Conservation (phyloP, 805 yeast genomes). For the Torulaspora delbrueckii region DNA sequence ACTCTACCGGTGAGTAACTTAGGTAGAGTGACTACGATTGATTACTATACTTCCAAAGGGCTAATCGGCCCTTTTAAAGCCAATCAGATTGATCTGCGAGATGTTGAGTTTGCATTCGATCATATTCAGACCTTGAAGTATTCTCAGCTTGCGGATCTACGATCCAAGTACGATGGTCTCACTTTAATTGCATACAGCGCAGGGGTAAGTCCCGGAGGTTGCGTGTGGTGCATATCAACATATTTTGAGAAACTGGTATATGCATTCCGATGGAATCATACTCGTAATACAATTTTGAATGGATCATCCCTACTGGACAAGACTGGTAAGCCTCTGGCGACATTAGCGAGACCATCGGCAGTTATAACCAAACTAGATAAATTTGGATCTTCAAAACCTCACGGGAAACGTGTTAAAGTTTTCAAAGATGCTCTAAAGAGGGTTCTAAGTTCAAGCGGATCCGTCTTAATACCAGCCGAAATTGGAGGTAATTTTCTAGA, state of each 20-base stretch:
- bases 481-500: conserved; percentile 80
- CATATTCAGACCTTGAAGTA: conserved; percentile 64
- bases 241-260: conserved; percentile 77
- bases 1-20: conserved; percentile 86
- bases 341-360: conserved; percentile 72
- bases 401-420: conserved; percentile 57
- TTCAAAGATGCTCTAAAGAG: conserved; percentile 63
- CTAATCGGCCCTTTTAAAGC: conserved; percentile 64
- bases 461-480: conserved; percentile 78
- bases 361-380: conserved; percentile 58
- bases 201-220: conserved; percentile 92
- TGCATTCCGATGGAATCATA: conserved; percentile 93
- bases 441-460: conserved; percentile 41
- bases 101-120: conserved; percentile 78
- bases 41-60: conserved; percentile 68
- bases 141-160: conserved; percentile 64
- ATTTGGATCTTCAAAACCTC: conserved; percentile 59
- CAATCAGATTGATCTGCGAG: conserved; percentile 58
- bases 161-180: conserved; percentile 56
- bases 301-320: conserved; percentile 57
- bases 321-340: conserved; percentile 58
- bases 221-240: conserved; percentile 74
- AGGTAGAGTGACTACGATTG: conserved; percentile 83
- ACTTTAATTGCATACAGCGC: conserved; percentile 78
- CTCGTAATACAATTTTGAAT: conserved; percentile 77